Evolutionary conservation across 1,284 basidiomycete genomes (phyloP).

Genomic region (Marasmius fiardii): DNA sequence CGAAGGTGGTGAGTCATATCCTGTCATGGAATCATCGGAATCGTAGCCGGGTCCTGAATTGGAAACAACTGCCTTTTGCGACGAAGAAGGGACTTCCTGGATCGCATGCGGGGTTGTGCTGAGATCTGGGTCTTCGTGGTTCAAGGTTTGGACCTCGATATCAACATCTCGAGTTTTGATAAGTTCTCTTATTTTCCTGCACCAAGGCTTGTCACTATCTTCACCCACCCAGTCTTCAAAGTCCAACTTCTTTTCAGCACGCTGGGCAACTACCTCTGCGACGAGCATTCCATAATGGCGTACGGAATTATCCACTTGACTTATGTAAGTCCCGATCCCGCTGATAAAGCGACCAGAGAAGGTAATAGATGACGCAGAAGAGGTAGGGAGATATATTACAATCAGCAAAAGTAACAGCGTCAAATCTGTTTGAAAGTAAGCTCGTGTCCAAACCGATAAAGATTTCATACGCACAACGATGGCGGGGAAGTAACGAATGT

Average conservation of each 20-base stretch:
- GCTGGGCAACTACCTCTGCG: slow-evolving; percentile 74
- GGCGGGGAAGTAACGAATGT: slow-evolving; percentile 66
- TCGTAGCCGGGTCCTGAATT: slow-evolving; percentile 42
- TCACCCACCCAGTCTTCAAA: slow-evolving; percentile 87
- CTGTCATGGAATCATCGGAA: slow-evolving; percentile 81
- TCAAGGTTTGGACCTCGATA: slow-evolving; percentile 26
- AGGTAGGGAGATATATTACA: slow-evolving; percentile 54
- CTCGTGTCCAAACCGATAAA: slow-evolving; percentile 1
- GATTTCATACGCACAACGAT: slow-evolving; percentile 51
- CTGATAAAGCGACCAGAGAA: slow-evolving; percentile 66
- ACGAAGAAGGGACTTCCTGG: not conserved
- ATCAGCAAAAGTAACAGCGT: slow-evolving; percentile 69
- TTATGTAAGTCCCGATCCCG: slow-evolving; percentile 74
- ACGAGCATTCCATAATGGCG: slow-evolving; percentile 93
- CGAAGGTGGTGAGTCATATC: slow-evolving; percentile 66
- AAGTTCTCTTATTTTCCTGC: slow-evolving; percentile 51
- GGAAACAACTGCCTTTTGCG: not conserved
- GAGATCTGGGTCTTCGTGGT: slow-evolving; percentile 7
- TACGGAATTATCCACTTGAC: slow-evolving; percentile 73
- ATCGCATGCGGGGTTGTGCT: not conserved
- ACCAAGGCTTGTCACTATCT: slow-evolving; percentile 68
- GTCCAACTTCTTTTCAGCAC: slow-evolving; percentile 61
- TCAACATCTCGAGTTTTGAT: slow-evolving; percentile 51
- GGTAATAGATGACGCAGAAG: slow-evolving; percentile 43
- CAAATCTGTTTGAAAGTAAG: slow-evolving; percentile 44